Percentiles rank a stretch among this genome's conserved stretches.
Conservation (phyloP, 768 basidiomycete genomes). For the Galerina marginata region DNA sequence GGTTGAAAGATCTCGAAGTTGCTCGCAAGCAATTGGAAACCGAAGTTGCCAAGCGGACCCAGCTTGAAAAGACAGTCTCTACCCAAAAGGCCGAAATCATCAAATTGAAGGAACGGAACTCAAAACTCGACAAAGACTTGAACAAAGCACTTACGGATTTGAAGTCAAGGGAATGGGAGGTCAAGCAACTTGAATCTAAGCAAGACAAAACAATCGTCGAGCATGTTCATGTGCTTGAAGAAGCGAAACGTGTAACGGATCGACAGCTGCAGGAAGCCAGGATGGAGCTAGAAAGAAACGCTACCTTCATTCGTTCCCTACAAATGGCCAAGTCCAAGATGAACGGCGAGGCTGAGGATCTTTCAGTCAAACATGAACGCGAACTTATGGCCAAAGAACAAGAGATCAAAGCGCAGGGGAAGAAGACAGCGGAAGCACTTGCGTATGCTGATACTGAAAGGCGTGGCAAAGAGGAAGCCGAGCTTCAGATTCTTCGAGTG, state of each 20-base stretch:
- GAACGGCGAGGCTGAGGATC: constrained; percentile 83
- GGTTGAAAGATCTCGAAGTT: constrained; percentile 74
- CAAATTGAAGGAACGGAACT: constrained; percentile 68
- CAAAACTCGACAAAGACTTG: constrained; percentile 79
- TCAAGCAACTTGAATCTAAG: constrained; percentile 82
- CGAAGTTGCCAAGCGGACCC: constrained; percentile 73
- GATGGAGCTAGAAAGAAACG: constrained; percentile 74
- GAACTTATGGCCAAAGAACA: constrained; percentile 78
- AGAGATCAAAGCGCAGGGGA: constrained; percentile 63
- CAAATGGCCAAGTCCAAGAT: constrained; percentile 81
- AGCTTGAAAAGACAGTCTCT: constrained; percentile 70
- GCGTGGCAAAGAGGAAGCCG: constrained; percentile 66
- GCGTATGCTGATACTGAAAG: constrained; percentile 72
- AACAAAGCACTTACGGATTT: constrained; percentile 83
- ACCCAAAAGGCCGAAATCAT: constrained; percentile 73
- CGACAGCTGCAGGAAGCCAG: constrained; percentile 86
- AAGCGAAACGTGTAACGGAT: constrained; percentile 94
- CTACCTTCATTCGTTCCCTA: constrained; percentile 80
- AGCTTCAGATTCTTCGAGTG: constrained; percentile 62
- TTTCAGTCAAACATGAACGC: constrained; percentile 72
- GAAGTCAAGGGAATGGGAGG: constrained; percentile 82
- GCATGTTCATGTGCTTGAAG: constrained; percentile 94
- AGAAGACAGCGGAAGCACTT: constrained; percentile 58
- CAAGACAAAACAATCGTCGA: constrained; percentile 99
- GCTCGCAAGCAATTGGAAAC: constrained; percentile 73